These are phyloP conservation scores for Lentithecium fluviatile DNA, from an alignment of 495 filamentous ascomycete genomes.

Conservation along the genomic window DNA sequence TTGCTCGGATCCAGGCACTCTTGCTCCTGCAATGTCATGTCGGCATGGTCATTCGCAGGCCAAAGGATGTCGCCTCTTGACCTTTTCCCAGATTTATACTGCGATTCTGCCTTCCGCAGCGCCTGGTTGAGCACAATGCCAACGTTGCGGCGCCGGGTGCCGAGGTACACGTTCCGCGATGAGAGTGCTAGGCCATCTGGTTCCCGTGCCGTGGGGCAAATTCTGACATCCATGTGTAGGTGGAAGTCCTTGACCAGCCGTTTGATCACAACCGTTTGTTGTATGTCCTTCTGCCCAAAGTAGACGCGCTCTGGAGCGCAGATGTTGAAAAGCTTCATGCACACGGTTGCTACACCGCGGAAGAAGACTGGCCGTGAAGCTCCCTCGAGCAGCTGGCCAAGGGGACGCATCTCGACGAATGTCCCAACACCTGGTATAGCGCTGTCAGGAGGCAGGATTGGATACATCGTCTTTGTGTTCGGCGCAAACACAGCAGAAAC, in stretches of 20 bases:
- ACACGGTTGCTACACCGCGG: slow-evolving; percentile 91
- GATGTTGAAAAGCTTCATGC: slow-evolving; percentile 96
- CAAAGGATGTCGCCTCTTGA: slow-evolving; percentile 64
- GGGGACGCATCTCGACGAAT: slow-evolving; percentile 89
- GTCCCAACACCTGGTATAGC: slow-evolving; percentile 67
- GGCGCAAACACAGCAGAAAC: slow-evolving; percentile 85
- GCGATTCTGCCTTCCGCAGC: slow-evolving; percentile 66
- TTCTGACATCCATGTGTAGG: slow-evolving; percentile 69
- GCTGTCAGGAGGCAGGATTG: slow-evolving; percentile 76
- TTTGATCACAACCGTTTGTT: slow-evolving; percentile 88
- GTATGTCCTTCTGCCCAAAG: slow-evolving; percentile 97
- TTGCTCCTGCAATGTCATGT: slow-evolving; percentile 58
- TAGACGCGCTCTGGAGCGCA: slow-evolving; percentile 84
- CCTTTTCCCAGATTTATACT: slow-evolving; percentile 58
- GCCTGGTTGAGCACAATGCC: slow-evolving; percentile 70
- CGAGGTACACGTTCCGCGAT: slow-evolving; percentile 91
- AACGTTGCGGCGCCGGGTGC: slow-evolving; percentile 64
- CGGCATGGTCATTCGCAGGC: slow-evolving; percentile 58
- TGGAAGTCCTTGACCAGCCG: slow-evolving; percentile 86
- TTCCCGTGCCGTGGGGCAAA: slow-evolving; percentile 75
- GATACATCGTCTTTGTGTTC: slow-evolving; percentile 82
- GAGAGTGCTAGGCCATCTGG: slow-evolving; percentile 87
- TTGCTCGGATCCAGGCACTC: slow-evolving; percentile 57
- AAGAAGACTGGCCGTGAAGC: slow-evolving; percentile 91
- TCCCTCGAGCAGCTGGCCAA: slow-evolving; percentile 79